Percentiles rank a stretch among this genome's conserved stretches.
Evolutionary conservation across 495 filamentous ascomycete genomes (phyloP).

Genomic region (Lophiotrema nucula): DNA sequence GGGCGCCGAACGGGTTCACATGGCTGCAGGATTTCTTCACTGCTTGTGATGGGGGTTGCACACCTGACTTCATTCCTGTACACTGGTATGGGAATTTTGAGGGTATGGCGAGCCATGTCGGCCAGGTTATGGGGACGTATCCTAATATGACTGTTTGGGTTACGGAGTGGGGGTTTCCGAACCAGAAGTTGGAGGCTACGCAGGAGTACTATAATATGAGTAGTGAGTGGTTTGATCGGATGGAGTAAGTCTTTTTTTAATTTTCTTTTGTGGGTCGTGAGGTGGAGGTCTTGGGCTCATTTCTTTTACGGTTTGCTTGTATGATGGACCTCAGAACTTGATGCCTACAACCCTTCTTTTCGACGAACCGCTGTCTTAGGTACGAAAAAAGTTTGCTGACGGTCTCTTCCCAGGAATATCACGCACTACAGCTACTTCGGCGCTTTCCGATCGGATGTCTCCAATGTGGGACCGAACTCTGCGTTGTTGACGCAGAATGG

Average conservation of each 20-base stretch:
- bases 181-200: slow-evolving; percentile 50
- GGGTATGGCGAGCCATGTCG: slow-evolving; percentile 68
- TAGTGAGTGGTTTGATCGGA: slow-evolving; percentile 61
- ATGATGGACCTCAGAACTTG: no score
- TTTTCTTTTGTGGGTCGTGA: background rate
- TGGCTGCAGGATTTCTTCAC: slow-evolving; percentile 65
- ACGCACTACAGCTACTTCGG: slow-evolving; percentile 72
- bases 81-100: slow-evolving; percentile 80
- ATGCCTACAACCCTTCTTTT: background rate
- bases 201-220: slow-evolving; percentile 66
- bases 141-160: slow-evolving; percentile 65
- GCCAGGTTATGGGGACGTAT: slow-evolving; percentile 57
- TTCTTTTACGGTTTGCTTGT: no score
- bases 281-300: background rate
- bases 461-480: slow-evolving; percentile 67
- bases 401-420: slow-evolving; percentile 45
- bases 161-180: slow-evolving; percentile 64
- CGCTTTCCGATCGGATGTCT: slow-evolving; percentile 62
- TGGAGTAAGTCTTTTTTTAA: slow-evolving; percentile 41
- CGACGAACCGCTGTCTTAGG: background rate
- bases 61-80: slow-evolving; percentile 67
- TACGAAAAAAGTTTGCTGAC: background rate
- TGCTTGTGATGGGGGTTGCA: slow-evolving; percentile 54
- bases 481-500: slow-evolving; percentile 64
- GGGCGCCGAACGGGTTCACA: slow-evolving; percentile 49